These are phyloP conservation scores for Wickerhamiella domercqiae DNA, from an alignment of 805 yeast species.

Conservation along the genomic window DNA sequence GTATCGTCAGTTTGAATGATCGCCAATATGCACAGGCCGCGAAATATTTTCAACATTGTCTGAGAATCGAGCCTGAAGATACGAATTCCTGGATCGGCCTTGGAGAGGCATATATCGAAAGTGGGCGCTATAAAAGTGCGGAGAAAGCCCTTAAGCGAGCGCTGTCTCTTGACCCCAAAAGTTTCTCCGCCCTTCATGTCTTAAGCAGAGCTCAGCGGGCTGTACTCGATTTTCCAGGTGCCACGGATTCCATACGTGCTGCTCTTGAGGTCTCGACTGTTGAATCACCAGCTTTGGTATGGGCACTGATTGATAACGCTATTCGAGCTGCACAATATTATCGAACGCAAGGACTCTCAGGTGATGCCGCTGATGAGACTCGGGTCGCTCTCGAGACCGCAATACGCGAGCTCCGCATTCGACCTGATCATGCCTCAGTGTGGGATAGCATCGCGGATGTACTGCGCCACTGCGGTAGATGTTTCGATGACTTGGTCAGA, in stretches of 20 bases:
- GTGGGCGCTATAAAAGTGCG: constrained; percentile 82
- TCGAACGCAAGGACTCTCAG: constrained; percentile 45
- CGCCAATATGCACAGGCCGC: constrained; percentile 68
- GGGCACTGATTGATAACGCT: constrained; percentile 30
- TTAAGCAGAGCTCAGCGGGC: constrained; percentile 50
- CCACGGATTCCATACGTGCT: constrained; percentile 32
- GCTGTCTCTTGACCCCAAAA: constrained; percentile 33
- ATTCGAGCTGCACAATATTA: constrained; percentile 34
- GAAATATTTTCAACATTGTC: constrained; percentile 75
- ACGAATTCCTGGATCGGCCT: constrained; percentile 79
- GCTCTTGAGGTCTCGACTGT: constrained; percentile 11
- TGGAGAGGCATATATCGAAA: constrained; percentile 85
- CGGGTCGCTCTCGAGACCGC: constrained; percentile 33
- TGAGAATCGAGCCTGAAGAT: constrained; percentile 53
- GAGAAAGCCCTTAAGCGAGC: constrained; percentile 65
- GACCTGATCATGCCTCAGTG: constrained; percentile 29
- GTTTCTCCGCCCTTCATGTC: constrained; percentile 52
- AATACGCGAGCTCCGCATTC: constrained; percentile 25
- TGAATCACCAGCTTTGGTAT: constrained; percentile 34
- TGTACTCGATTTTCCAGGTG: constrained; percentile 49
- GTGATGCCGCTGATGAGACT: constrained; percentile 43
- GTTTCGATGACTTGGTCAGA: background rate
- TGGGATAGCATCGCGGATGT: constrained; percentile 45
- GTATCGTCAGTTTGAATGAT: constrained; percentile 55
- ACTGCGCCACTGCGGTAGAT: background rate